Percentiles rank a stretch among this genome's conserved stretches.
Conservation (phyloP, 768 basidiomycete genomes). For the Daedaleopsis sinensis region DNA sequence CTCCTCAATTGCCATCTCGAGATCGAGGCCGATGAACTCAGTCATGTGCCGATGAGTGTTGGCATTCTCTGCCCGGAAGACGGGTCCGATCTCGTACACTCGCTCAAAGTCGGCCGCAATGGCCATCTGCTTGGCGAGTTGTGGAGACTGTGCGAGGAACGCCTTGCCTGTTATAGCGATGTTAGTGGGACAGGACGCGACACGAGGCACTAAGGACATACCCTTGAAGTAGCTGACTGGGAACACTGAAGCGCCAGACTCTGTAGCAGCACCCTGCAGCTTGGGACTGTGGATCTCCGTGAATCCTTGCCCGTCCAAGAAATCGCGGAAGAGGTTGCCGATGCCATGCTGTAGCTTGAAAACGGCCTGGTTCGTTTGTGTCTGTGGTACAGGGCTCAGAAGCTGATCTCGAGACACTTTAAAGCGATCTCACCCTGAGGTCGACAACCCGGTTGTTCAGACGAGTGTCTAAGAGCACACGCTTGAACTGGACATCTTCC, state of each 20-base stretch:
- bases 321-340: constrained; percentile 84
- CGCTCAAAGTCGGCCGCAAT: constrained; percentile 98
- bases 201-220: constrained; percentile 29
- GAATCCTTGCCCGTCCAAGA: constrained; percentile 74
- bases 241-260: constrained; percentile 96
- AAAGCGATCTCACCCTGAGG: constrained; percentile 68
- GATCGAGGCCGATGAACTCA: constrained; percentile 97
- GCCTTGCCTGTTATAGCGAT: constrained; percentile 62
- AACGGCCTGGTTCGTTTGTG: constrained; percentile 93
- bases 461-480: constrained; percentile 90
- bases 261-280: constrained; percentile 94
- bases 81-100: constrained; percentile 95
- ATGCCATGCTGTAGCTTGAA: constrained; percentile 93
- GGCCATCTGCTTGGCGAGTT: constrained; percentile 98
- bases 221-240: constrained; percentile 99
- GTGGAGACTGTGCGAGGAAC: constrained; percentile 95
- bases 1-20: constrained; percentile 98
- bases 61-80: constrained; percentile 97
- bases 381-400: constrained; percentile 49
- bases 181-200: background rate
- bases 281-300: constrained; percentile 98
- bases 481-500: constrained; percentile 65
- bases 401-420: background rate
- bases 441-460: constrained; percentile 94
- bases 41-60: constrained; percentile 98